A percentile compares a stretch with the other conserved stretches of the same genome.
phyloP scores from a whole-genome alignment of 139 green algal species.

The Pleodorina starrii region DNA sequence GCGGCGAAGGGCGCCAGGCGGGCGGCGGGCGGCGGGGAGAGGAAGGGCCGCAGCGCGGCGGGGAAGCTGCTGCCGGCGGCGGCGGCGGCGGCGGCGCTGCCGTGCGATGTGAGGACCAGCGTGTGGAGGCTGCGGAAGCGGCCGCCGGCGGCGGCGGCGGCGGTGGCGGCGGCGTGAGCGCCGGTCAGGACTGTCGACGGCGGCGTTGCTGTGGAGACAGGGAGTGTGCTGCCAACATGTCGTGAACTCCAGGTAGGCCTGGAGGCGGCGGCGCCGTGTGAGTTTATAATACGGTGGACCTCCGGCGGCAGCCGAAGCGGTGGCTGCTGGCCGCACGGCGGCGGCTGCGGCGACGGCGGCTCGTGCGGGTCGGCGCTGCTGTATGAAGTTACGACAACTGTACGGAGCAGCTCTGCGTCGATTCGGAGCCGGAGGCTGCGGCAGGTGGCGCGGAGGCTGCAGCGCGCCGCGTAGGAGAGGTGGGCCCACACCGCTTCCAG shows the following conservation, averaged over 20 bases:
- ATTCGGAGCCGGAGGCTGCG: not conserved
- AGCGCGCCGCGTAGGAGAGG: not conserved
- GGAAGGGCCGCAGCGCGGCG: not conserved
- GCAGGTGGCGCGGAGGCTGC: not conserved
- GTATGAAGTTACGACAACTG: not conserved
- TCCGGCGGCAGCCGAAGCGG: slow-evolving; percentile 17
- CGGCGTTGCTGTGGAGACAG: not conserved
- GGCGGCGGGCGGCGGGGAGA: not conserved
- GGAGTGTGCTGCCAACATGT: no score
- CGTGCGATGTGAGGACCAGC: not conserved
- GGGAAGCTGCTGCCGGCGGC: not conserved
- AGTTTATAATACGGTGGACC: not conserved
- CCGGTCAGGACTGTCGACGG: not conserved
- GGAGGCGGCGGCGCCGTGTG: not conserved
- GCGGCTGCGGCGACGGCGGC: not conserved
- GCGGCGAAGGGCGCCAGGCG: not conserved
- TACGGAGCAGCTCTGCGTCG: not conserved
- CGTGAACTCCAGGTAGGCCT: no score
- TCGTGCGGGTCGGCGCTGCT: not conserved
- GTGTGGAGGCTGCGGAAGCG: slow-evolving; percentile 3
- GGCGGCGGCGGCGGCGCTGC: no score
- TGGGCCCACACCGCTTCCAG: slow-evolving; percentile 2
- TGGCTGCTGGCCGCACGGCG: no score
- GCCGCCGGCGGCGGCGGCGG: not conserved
- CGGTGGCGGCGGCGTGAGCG: not conserved